Conservation (phyloP, 2,329 filamentous ascomycete species). For the Colletotrichum euphorbiae region DNA sequence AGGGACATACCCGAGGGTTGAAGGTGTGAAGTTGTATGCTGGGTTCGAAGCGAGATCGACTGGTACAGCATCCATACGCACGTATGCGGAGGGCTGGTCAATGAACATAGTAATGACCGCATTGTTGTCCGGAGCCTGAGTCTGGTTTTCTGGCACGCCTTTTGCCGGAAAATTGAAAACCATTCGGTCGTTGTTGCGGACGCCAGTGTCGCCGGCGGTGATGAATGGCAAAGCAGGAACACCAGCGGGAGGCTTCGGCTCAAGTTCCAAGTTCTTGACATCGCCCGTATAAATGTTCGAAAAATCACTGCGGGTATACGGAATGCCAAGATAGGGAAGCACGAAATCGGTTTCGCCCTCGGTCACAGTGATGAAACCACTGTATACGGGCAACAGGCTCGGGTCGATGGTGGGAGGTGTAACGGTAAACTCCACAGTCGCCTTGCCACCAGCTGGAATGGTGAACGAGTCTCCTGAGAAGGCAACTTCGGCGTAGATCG, state of each 20-base stretch:
- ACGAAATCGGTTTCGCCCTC: constrained; percentile 2
- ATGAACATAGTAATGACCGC: constrained; percentile 14
- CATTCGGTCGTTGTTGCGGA: constrained; percentile 20
- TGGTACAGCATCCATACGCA: constrained; percentile 21
- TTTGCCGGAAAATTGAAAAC: constrained; percentile 32
- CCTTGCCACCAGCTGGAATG: constrained; percentile 17
- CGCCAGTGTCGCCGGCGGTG: constrained; percentile 12
- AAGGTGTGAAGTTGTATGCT: constrained; percentile 23
- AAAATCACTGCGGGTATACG: constrained; percentile 6
- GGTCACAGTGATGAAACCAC: constrained; percentile 26
- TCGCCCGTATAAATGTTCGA: constrained; percentile 21
- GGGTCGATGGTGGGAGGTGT: constrained; percentile 3
- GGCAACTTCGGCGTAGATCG: constrained; percentile 11
- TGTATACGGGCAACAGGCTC: constrained; percentile 24
- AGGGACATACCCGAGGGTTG: constrained; percentile 11
- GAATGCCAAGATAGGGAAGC: constrained; percentile 23
- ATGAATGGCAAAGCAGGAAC: constrained; percentile 17
- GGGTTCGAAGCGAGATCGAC: constrained; percentile 24
- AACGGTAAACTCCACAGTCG: constrained; percentile 9
- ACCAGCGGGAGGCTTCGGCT: constrained; percentile 7
- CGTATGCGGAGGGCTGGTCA: constrained; percentile 26
- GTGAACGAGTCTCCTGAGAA: constrained; percentile 15
- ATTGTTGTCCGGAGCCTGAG: constrained; percentile 10
- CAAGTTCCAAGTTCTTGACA: neutral
- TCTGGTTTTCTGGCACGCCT: neutral